Conservation (phyloP, 805 yeast species). For the Starmerella kuoi region DNA sequence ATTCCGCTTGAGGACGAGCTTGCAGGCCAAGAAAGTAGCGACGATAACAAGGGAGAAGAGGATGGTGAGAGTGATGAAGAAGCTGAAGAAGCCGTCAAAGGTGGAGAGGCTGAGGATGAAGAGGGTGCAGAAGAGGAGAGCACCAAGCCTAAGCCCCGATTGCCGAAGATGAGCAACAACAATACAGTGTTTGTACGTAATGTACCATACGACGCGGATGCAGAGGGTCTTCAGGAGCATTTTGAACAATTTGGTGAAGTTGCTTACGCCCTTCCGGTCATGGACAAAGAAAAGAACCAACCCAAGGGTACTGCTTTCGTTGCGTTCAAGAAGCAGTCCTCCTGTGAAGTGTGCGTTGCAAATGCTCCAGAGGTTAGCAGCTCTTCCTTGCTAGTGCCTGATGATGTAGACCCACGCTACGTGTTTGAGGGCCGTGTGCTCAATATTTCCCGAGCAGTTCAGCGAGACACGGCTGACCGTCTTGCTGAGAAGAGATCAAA, state of each 20-base stretch:
- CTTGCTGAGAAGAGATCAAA: constrained; percentile 62
- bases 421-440: constrained; percentile 88
- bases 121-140: constrained; percentile 30
- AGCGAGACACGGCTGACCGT: constrained; percentile 64
- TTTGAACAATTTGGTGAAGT: constrained; percentile 76
- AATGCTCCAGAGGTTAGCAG: constrained; percentile 67
- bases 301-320: constrained; percentile 95
- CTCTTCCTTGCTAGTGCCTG: constrained; percentile 66
- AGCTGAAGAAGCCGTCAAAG: constrained; percentile 23
- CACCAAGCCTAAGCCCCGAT: constrained; percentile 20
- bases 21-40: constrained; percentile 24
- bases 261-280: constrained; percentile 84
- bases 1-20: constrained; percentile 30
- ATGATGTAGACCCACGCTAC: constrained; percentile 75
- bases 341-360: constrained; percentile 54
- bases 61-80: constrained; percentile 19
- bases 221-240: constrained; percentile 64
- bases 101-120: constrained; percentile 29
- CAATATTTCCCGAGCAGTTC: constrained; percentile 73
- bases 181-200: constrained; percentile 75
- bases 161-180: constrained; percentile 26
- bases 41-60: constrained; percentile 22
- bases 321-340: constrained; percentile 54
- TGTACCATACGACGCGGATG: constrained; percentile 87
- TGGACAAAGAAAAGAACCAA: constrained; percentile 70